phyloP scores from a whole-genome alignment of 371 early-diverging fungal species.

The Haplosporangium sp. region DNA sequence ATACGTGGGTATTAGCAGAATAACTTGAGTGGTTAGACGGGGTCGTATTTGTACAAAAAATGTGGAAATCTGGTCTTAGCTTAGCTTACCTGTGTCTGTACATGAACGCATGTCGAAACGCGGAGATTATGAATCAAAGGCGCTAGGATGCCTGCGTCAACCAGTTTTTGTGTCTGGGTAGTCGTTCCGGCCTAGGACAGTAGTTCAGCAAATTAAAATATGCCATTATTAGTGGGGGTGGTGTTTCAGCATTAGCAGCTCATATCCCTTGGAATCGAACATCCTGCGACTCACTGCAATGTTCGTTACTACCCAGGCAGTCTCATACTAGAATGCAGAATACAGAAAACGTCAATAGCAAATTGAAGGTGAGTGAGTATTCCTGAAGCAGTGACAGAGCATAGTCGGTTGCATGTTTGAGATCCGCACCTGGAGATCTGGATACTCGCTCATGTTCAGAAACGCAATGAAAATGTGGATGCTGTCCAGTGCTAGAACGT shows the following conservation, averaged over 20 bases:
- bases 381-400: neutral
- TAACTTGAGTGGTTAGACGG: no score
- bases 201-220: no score
- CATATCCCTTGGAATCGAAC: neutral
- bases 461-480: constrained; percentile 40
- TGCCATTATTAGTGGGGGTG: no score
- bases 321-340: constrained; percentile 62
- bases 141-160: constrained; percentile 59
- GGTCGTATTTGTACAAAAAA: no score
- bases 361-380: constrained; percentile 3
- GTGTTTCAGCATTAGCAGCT: neutral
- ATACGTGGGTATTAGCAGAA: no score
- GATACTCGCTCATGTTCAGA: constrained; percentile 46
- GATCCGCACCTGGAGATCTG: constrained; percentile 42
- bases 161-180: constrained; percentile 60
- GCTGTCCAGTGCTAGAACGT: constrained; percentile 48
- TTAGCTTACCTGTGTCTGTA: constrained; percentile 43
- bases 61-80: neutral
- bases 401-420: neutral
- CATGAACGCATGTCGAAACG: constrained; percentile 46
- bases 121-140: constrained; percentile 60
- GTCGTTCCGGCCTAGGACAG: constrained; percentile 64
- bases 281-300: constrained; percentile 60
- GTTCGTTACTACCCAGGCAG: constrained; percentile 71
- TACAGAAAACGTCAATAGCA: neutral